phyloP scores from a whole-genome alignment of 495 filamentous ascomycete genomes.

The Daldinia childiae region DNA sequence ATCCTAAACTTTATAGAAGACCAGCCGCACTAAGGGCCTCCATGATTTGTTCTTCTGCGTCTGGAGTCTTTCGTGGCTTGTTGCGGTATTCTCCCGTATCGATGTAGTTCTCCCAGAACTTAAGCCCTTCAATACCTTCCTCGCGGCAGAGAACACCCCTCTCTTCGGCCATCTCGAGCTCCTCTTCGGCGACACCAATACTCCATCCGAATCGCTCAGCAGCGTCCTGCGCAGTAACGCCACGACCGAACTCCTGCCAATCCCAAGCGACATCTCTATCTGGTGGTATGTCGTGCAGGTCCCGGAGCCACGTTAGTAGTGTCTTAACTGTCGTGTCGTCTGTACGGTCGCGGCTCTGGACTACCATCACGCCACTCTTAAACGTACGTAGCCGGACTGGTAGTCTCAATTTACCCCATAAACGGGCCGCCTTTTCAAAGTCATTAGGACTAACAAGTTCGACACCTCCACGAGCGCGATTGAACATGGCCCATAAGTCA shows the following conservation, averaged over 20 bases:
- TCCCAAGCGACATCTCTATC: slow-evolving; percentile 75
- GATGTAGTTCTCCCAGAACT: slow-evolving; percentile 81
- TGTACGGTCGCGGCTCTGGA: slow-evolving; percentile 86
- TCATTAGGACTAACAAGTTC: slow-evolving; percentile 93
- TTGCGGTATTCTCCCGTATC: slow-evolving; percentile 52
- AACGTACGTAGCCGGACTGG: slow-evolving; percentile 89
- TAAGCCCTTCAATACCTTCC: slow-evolving; percentile 81
- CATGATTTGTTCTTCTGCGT: slow-evolving; percentile 40
- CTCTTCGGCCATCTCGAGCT: slow-evolving; percentile 96
- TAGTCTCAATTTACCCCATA: slow-evolving; percentile 89
- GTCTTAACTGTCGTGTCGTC: slow-evolving; percentile 88
- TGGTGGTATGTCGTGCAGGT: slow-evolving; percentile 72
- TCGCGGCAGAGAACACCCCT: slow-evolving; percentile 84
- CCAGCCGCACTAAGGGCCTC: slow-evolving; percentile 49
- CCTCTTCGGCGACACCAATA: slow-evolving; percentile 95
- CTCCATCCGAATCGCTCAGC: slow-evolving; percentile 97
- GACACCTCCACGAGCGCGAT: slow-evolving; percentile 92
- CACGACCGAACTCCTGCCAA: slow-evolving; percentile 78
- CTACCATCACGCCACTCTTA: slow-evolving; percentile 90
- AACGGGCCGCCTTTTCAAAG: slow-evolving; percentile 84
- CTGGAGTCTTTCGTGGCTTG: slow-evolving; percentile 25
- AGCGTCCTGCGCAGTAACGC: slow-evolving; percentile 88
- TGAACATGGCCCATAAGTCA: slow-evolving; percentile 97
- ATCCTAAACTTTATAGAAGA: slow-evolving; percentile 45
- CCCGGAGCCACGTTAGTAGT: slow-evolving; percentile 78